Evolutionary conservation across 225 moss, liverwort and hornwort genomes (phyloP), one percentile per base, ranked within the genome.

Genomic region (Sphagnum contortum): DNA sequence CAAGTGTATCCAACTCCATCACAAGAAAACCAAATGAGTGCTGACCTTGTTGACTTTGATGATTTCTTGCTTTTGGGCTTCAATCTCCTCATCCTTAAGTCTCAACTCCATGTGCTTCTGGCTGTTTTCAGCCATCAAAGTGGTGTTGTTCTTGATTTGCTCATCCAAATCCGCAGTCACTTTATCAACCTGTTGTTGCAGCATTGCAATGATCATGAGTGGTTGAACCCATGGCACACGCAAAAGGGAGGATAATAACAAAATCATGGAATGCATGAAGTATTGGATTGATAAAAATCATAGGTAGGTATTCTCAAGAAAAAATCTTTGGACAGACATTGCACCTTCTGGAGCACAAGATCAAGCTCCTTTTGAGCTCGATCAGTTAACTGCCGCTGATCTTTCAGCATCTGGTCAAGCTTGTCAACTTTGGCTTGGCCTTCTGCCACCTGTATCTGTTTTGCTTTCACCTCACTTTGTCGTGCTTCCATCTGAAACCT

Each of bases 311-410:
- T 29, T 29, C 29, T 29, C 29, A 1, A 29, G 29, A 64, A 46
- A 48, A 64, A 2, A 3, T n/a, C 46, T 8, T 45, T 47, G n/a
- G 3, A 5, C 2, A 8, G 47, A 48, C 63, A n/a, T 12, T n/a
- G n/a, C 51, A 83, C 87, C 87, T 85, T 87, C 69, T 89, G 87
- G 12, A 77, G 71, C 45, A 84, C 68, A 62, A 85, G 65, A 54
- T 92, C 89, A 64, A 74, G 72, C 58, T 85, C 85, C 55, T 73
- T 78, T 59, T 81, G 75, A 67, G 76, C 74, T 66, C 81, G 85
- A 50, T 92, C 85, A 50, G 61, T 75, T 12, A 69, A 56, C 0
- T 60, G 61, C 57, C 71, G 85, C 14, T 89, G 87, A 49, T 89
- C 89, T 76, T 74, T 89, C 46, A 83, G 61, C 8, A 68, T 66